Conservation (phyloP, 2,329 filamentous ascomycete genomes). For the Xylariaceae sp. region DNA sequence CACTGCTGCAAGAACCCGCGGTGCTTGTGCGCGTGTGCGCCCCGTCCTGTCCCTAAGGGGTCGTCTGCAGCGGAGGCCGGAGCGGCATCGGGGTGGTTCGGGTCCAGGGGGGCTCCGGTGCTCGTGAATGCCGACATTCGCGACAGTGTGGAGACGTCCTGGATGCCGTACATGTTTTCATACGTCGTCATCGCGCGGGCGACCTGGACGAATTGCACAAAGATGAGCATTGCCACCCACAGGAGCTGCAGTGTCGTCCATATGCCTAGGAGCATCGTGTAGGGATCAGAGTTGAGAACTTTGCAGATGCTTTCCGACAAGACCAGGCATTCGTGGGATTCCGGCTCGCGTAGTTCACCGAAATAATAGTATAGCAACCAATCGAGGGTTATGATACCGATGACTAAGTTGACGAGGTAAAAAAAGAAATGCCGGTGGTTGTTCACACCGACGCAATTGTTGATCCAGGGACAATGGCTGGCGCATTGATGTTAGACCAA, state of each 20-base stretch:
- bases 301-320: conserved; percentile 76
- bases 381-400: conserved; percentile 74
- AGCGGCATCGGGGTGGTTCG: conserved; percentile 63
- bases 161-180: conserved; percentile 89
- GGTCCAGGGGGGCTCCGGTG: conserved; percentile 71
- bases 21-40: conserved; percentile 53
- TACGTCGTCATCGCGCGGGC: conserved; percentile 92
- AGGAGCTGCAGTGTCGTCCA: conserved; percentile 86
- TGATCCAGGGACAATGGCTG: conserved; percentile 96
- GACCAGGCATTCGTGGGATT: conserved; percentile 67
- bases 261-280: conserved; percentile 75
- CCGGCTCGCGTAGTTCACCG: conserved; percentile 55
- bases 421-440: conserved; percentile 96
- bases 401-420: conserved; percentile 77
- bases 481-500: conserved; percentile 26
- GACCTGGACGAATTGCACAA: conserved; percentile 91
- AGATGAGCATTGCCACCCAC: conserved; percentile 96
- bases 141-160: conserved; percentile 55
- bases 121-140: conserved; percentile 78
- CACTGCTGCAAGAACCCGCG: conserved; percentile 76
- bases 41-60: conserved; percentile 40
- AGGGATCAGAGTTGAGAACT: conserved; percentile 78
- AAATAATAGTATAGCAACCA: conserved; percentile 74
- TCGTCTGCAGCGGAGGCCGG: conserved; percentile 47
- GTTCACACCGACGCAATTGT: conserved; percentile 94